phyloP scores from a whole-genome alignment of 2,329 filamentous ascomycete species.

The Fusarium pilosicola region DNA sequence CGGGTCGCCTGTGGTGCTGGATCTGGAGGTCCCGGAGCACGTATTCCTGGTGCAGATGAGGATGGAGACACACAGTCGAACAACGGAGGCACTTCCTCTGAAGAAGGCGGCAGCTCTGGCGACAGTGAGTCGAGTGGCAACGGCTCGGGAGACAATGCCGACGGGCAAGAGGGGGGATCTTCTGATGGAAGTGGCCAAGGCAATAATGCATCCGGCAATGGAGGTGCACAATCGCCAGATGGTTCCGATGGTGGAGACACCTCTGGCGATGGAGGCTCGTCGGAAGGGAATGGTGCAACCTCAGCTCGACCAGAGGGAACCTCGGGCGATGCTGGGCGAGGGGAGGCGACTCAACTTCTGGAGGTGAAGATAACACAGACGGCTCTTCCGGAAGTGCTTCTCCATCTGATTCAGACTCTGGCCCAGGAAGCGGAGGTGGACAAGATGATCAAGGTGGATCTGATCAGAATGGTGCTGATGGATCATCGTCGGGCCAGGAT shows the following conservation, averaged over 20 bases:
- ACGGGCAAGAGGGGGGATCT: background rate
- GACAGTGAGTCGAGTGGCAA: background rate
- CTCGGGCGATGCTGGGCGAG: background rate
- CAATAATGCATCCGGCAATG: background rate
- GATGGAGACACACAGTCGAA: background rate
- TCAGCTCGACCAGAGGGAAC: background rate
- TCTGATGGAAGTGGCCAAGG: background rate
- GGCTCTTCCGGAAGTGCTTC: background rate
- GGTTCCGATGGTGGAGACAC: background rate
- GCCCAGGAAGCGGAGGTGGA: background rate
- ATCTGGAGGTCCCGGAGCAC: conserved; percentile 22
- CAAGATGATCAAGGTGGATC: background rate
- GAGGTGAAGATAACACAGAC: background rate
- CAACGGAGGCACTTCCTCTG: background rate
- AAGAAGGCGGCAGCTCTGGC: background rate
- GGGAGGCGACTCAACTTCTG: background rate
- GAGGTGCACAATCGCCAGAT: background rate
- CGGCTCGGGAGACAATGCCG: background rate
- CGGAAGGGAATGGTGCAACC: background rate
- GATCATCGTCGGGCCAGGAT: background rate
- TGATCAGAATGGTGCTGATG: background rate
- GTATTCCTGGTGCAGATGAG: background rate
- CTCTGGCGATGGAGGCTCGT: background rate
- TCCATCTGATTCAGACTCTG: background rate
- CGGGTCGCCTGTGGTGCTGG: conserved; percentile 12